phyloP scores from a whole-genome alignment of 148 eudicot species.

The Silene uniflora region DNA sequence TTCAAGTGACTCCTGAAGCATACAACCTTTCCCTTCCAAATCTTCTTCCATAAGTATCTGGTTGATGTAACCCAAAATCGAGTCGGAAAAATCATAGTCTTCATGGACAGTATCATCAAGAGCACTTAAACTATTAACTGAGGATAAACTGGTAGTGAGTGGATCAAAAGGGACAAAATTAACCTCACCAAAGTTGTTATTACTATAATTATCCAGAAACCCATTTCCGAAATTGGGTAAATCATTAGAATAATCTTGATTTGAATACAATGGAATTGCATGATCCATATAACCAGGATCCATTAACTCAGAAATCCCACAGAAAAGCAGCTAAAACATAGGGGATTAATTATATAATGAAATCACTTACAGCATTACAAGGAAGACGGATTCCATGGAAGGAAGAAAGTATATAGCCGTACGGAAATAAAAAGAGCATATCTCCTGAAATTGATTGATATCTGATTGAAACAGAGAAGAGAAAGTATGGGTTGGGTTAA shows the following conservation, averaged over 20 bases:
- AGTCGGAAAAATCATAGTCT: slow-evolving; percentile 67
- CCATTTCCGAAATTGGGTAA: slow-evolving; percentile 20
- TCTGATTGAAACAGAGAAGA: neutral
- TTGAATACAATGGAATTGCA: slow-evolving; percentile 3
- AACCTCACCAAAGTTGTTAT: slow-evolving; percentile 13
- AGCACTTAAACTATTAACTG: slow-evolving; percentile 4
- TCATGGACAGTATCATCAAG: slow-evolving; percentile 41
- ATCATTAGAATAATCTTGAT: slow-evolving; percentile 8
- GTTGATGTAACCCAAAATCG: slow-evolving; percentile 58
- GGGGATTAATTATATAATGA: neutral
- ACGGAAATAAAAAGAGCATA: neutral
- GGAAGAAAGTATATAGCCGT: neutral
- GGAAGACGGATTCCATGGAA: neutral
- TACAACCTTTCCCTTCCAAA: slow-evolving; percentile 59
- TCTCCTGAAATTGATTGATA: slow-evolving; percentile 2
- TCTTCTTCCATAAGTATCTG: slow-evolving; percentile 82
- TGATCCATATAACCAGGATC: neutral
- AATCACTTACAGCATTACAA: neutral
- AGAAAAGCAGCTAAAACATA: neutral
- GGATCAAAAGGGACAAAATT: slow-evolving; percentile 6
- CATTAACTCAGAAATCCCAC: slow-evolving; percentile 1
- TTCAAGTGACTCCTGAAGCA: slow-evolving; percentile 70
- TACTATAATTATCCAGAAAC: slow-evolving; percentile 7
- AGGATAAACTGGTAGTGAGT: neutral
- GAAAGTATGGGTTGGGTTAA: neutral